Evolutionary conservation across 179 eudicot species (phyloP).

Genomic region (Silene vulgaris): DNA sequence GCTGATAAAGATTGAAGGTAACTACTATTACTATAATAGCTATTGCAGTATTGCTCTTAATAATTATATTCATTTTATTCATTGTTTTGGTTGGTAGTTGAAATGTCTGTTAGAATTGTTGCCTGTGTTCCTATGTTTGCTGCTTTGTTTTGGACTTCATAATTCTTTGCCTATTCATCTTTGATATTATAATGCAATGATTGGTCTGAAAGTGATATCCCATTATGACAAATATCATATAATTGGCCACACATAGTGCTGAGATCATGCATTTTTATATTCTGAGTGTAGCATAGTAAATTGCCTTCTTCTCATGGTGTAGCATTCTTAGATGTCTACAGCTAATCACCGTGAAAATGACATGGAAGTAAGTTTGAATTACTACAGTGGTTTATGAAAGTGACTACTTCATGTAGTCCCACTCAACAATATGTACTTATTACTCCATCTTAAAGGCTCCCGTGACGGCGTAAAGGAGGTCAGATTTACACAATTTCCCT

Average conservation of each 20-base stretch:
- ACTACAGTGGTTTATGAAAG: constrained; percentile 16
- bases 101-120: constrained; percentile 42
- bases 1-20: not conserved
- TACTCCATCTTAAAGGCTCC: too few relatives aligned
- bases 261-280: constrained; percentile 29
- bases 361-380: constrained; percentile 25
- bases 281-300: not conserved
- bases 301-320: constrained; percentile 11
- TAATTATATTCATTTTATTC: constrained; percentile 15
- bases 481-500: too few relatives aligned
- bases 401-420: constrained; percentile 15
- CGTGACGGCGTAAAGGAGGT: too few relatives aligned
- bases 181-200: constrained; percentile 35
- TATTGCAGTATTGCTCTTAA: not conserved
- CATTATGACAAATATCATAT: constrained; percentile 24
- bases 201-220: constrained; percentile 29
- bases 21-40: constrained; percentile 18
- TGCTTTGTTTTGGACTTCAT: constrained; percentile 28
- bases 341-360: constrained; percentile 30
- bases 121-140: constrained; percentile 26
- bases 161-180: constrained; percentile 28
- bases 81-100: constrained; percentile 38
- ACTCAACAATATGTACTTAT: not conserved
- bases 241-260: constrained; percentile 25
- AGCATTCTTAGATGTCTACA: constrained; percentile 27